Percentiles rank a stretch among this genome's conserved stretches.
These are phyloP conservation scores for Coniferiporia sulphurascens DNA, from an alignment of 1,284 basidiomycete genomes.

Conservation along the genomic window DNA sequence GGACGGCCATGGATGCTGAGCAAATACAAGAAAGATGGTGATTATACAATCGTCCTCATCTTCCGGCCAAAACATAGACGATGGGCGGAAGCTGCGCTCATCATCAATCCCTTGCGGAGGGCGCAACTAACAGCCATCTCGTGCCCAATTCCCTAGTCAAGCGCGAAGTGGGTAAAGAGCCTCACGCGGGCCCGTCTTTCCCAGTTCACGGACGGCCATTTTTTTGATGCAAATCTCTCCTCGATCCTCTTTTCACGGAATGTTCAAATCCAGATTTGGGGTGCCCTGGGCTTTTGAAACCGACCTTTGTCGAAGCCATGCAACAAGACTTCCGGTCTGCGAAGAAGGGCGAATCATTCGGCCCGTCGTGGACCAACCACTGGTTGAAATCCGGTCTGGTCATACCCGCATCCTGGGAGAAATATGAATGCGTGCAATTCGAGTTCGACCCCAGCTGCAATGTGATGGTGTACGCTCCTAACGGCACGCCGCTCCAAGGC, in stretches of 20 bases:
- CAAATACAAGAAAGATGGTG: no score
- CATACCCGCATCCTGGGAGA: conserved; percentile 72
- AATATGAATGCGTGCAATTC: conserved; percentile 88
- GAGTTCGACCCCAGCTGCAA: conserved; percentile 94
- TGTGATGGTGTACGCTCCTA: conserved; percentile 85
- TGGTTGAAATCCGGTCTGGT: conserved; percentile 87
- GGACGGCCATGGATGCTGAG: no score
- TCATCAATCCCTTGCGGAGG: no score
- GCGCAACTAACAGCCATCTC: conserved; percentile 35
- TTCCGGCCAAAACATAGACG: no score
- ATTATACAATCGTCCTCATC: no score
- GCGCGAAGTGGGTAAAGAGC: conserved; percentile 78
- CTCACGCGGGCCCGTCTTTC: conserved; percentile 64
- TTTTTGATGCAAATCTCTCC: conserved; percentile 72
- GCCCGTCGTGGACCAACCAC: conserved; percentile 95
- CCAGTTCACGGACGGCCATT: conserved; percentile 79
- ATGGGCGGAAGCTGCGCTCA: no score
- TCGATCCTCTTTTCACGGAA: conserved; percentile 71
- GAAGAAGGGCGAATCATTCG: conserved; percentile 82
- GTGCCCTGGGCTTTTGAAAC: conserved; percentile 80
- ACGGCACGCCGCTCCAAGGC: conserved; percentile 78
- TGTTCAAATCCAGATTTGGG: conserved; percentile 84
- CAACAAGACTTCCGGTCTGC: conserved; percentile 71
- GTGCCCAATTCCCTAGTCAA: conserved; percentile 56
- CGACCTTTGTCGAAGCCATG: conserved; percentile 80